phyloP scores from a whole-genome alignment of 177 flowering plant genomes.

The Vitis hybrid region DNA sequence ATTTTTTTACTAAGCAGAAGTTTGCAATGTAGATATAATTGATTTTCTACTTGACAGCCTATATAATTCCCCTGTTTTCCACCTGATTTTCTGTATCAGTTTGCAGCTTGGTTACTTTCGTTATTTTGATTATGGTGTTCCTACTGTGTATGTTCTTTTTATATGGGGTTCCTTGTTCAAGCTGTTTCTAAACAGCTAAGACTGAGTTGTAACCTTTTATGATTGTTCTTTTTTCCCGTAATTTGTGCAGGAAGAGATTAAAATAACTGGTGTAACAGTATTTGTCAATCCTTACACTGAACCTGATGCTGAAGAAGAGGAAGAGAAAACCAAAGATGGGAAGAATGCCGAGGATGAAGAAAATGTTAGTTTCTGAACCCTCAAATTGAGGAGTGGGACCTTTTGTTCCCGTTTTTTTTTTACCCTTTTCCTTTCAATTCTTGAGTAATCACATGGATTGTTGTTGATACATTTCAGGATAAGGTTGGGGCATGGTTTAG shows the following conservation, averaged over 20 bases:
- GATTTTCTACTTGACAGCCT: no score
- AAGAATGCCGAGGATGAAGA: constrained; percentile 62
- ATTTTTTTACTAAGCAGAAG: no score
- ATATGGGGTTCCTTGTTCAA: no score
- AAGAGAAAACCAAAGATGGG: constrained; percentile 49
- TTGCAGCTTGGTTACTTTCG: no score
- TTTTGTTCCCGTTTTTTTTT: not conserved
- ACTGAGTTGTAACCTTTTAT: no score
- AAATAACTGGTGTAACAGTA: constrained; percentile 62
- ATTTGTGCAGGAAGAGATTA: constrained; percentile 84
- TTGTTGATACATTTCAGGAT: constrained; percentile 44
- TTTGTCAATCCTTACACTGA: constrained; percentile 95
- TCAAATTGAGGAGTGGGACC: not conserved
- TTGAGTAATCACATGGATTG: not conserved
- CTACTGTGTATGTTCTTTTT: no score
- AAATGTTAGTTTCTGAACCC: constrained; percentile 42
- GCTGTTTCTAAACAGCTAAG: no score
- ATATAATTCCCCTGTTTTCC: no score
- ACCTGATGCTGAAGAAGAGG: constrained; percentile 79
- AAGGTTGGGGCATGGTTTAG: constrained; percentile 95
- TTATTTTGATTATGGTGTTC: no score
- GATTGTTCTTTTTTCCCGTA: not conserved
- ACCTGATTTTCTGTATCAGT: no score
- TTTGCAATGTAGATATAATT: no score
- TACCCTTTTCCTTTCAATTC: not conserved